Percentiles rank a stretch among this genome's conserved stretches.
These are phyloP conservation scores for Penicillium canescens DNA, from an alignment of 495 filamentous ascomycete species.

Conservation along the genomic window DNA sequence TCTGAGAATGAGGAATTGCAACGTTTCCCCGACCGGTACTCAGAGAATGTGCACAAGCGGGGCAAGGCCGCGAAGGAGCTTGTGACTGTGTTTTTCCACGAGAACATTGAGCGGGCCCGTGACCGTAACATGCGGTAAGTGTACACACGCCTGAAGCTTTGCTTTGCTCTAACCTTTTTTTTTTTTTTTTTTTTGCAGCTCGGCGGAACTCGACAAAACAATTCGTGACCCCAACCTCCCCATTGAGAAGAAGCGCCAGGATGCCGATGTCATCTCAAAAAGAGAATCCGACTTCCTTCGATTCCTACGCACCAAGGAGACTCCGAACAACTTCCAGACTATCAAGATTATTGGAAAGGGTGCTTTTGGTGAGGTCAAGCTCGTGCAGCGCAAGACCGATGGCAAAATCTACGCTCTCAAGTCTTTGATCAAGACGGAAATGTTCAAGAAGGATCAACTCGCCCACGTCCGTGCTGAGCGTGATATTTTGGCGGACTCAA, in stretches of 20 bases:
- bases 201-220: conserved; percentile 84
- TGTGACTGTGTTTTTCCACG: conserved; percentile 90
- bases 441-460: conserved; percentile 99
- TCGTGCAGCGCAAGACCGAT: conserved; percentile 94
- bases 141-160: background rate
- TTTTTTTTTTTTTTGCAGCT: conserved; percentile 60
- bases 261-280: conserved; percentile 73
- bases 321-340: conserved; percentile 88
- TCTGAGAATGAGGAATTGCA: conserved; percentile 56
- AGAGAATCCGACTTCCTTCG: conserved; percentile 90
- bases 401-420: conserved; percentile 98
- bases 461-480: conserved; percentile 98
- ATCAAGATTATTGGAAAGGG: conserved; percentile 99
- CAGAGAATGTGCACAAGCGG: conserved; percentile 76
- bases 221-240: conserved; percentile 72
- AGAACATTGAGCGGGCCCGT: conserved; percentile 87
- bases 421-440: conserved; percentile 96
- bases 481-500: conserved; percentile 94
- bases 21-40: conserved; percentile 75
- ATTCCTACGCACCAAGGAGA: conserved; percentile 89
- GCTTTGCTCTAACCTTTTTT: background rate
- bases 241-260: conserved; percentile 71
- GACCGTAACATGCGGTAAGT: conserved; percentile 87
- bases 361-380: conserved; percentile 95
- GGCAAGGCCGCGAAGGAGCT: conserved; percentile 61